Evolutionary conservation across 169 alveolate genomes (phyloP).

Genomic region (Cryptosporidium felis): DNA sequence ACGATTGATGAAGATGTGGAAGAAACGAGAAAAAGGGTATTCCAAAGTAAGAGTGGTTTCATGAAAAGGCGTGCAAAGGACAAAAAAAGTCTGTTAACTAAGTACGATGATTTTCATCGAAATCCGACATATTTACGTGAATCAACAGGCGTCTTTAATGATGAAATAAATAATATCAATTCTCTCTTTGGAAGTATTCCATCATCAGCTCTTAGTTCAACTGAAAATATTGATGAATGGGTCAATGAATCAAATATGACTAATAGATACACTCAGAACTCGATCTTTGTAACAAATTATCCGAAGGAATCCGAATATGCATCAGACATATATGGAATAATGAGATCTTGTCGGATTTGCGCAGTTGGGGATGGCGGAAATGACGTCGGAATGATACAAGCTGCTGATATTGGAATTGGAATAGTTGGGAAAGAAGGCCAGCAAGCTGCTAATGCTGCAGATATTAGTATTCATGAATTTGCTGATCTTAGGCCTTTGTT

Average conservation of each 20-base stretch:
- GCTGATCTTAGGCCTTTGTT: constrained; percentile 88
- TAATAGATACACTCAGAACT: not conserved
- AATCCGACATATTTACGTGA: not conserved
- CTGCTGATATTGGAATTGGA: constrained; percentile 95
- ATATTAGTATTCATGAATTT: constrained; percentile 94
- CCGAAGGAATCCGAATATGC: not conserved
- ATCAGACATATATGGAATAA: constrained; percentile 9
- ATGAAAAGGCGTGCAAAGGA: constrained; percentile 41
- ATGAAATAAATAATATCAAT: not conserved
- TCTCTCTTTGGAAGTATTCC: not conserved
- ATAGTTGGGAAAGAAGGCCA: constrained; percentile 96
- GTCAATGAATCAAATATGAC: not conserved
- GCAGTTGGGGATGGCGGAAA: constrained; percentile 99
- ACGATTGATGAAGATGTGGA: not conserved
- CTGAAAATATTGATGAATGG: constrained; percentile 51
- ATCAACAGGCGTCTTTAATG: too few species aligned
- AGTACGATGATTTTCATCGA: not conserved
- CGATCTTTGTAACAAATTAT: not conserved
- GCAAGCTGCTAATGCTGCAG: constrained; percentile 97
- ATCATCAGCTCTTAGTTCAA: not conserved
- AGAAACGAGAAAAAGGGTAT: not conserved
- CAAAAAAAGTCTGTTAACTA: not conserved
- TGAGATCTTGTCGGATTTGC: constrained; percentile 81
- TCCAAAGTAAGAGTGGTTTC: not conserved
- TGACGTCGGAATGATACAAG: constrained; percentile 98